Conservation (phyloP, 176 grass and related monocot species). For the Paspalum notatum region DNA sequence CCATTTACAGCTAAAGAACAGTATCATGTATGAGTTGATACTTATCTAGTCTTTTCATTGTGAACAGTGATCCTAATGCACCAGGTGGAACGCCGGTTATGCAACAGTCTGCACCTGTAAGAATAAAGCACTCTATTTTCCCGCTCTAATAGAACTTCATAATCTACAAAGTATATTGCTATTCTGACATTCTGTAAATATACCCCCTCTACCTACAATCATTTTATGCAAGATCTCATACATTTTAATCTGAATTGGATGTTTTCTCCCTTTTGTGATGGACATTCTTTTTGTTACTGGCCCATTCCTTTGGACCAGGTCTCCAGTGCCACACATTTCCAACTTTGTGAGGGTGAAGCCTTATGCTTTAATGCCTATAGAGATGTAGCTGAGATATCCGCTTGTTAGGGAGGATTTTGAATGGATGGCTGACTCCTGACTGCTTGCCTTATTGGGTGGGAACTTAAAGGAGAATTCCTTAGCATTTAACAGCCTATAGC, state of each 20-base stretch:
- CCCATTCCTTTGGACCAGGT: not conserved
- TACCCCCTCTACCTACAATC: no score
- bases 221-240: no score
- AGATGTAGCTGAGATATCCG: not conserved
- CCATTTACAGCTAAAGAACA: slow-evolving; percentile 16
- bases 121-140: slow-evolving; percentile 8
- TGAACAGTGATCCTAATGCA: slow-evolving; percentile 85
- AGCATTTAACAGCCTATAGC: not conserved
- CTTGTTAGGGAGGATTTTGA: slow-evolving; percentile 6
- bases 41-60: slow-evolving; percentile 35
- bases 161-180: slow-evolving; percentile 5
- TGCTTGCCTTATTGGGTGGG: not conserved
- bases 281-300: slow-evolving; percentile 1
- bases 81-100: slow-evolving; percentile 98
- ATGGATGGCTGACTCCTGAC: not conserved
- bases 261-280: no score
- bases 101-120: slow-evolving; percentile 92
- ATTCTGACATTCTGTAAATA: slow-evolving; percentile 5
- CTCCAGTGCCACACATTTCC: not conserved
- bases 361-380: no score
- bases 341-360: not conserved
- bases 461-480: not conserved
- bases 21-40: slow-evolving; percentile 10
- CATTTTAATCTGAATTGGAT: no score
- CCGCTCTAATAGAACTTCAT: slow-evolving; percentile 1